These are phyloP conservation scores for Pseudevernia furfuracea DNA, from an alignment of 495 filamentous ascomycete genomes.

Conservation along the genomic window DNA sequence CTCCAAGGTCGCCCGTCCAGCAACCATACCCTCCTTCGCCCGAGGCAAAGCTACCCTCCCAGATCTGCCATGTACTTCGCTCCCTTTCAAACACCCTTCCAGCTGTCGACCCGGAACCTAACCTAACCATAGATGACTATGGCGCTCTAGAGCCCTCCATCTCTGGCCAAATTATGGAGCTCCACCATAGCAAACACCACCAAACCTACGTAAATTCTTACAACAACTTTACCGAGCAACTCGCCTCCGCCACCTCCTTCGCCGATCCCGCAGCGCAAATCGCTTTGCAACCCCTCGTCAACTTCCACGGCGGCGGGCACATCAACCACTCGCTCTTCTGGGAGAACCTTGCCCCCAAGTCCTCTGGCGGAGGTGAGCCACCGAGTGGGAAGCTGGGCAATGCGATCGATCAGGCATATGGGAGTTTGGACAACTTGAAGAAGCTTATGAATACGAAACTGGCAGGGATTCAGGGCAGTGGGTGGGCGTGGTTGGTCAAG, in stretches of 20 bases:
- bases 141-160: conserved; percentile 90
- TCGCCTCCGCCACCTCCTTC: conserved; percentile 50
- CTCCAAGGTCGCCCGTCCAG: conserved; percentile 48
- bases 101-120: neutral
- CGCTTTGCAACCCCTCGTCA: conserved; percentile 75
- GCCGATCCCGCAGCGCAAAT: conserved; percentile 56
- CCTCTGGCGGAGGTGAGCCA: conserved; percentile 66
- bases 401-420: conserved; percentile 72
- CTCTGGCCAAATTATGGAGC: conserved; percentile 97
- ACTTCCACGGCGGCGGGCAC: conserved; percentile 95
- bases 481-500: conserved; percentile 92
- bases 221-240: conserved; percentile 53
- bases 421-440: conserved; percentile 61
- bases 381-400: conserved; percentile 52
- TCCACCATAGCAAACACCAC: conserved; percentile 66
- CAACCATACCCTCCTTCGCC: conserved; percentile 66
- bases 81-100: neutral
- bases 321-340: conserved; percentile 91
- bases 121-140: conserved; percentile 58
- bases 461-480: conserved; percentile 85
- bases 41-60: conserved; percentile 88
- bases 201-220: conserved; percentile 62
- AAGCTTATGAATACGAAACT: conserved; percentile 69
- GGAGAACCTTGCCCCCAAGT: conserved; percentile 79
- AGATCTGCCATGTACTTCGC: conserved; percentile 75